Percentiles rank a stretch among this genome's conserved stretches.
These are phyloP conservation scores for Cryptosporidium meleagridis DNA, from an alignment of 169 alveolate genomes.

Conservation along the genomic window DNA sequence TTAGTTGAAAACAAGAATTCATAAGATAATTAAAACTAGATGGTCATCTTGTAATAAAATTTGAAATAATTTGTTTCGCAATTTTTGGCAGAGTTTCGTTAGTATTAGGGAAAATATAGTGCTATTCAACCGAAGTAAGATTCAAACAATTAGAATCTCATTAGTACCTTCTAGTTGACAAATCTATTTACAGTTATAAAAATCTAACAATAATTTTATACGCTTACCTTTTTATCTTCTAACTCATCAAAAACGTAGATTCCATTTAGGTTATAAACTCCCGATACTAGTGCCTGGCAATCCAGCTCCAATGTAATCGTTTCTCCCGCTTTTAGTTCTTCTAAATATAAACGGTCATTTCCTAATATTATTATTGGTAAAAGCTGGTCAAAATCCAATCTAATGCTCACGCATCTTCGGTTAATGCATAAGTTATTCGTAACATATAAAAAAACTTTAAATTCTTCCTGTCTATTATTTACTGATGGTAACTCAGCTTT, in stretches of 20 bases:
- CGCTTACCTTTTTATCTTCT: constrained; percentile 11
- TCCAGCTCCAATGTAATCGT: constrained; percentile 3
- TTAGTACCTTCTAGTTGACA: constrained; percentile 23
- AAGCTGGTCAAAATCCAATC: constrained; percentile 32
- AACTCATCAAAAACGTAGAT: background rate
- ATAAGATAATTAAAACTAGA: background rate
- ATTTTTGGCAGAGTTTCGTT: too few species aligned
- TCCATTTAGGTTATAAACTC: constrained; percentile 43
- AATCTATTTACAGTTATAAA: constrained; percentile 1
- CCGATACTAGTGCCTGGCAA: constrained; percentile 34
- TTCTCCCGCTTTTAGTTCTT: background rate
- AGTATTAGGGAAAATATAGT: background rate
- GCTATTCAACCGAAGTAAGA: background rate
- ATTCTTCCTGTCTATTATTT: constrained; percentile 18
- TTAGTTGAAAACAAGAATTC: background rate
- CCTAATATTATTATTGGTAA: constrained; percentile 40
- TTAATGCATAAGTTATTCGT: background rate
- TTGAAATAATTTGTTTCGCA: background rate
- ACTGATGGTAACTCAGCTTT: constrained; percentile 24
- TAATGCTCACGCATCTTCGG: background rate
- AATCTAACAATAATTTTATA: background rate
- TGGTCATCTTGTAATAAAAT: background rate
- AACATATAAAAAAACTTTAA: constrained; percentile 4
- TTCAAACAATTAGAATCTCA: constrained; percentile 20
- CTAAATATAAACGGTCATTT: background rate